phyloP scores from a whole-genome alignment of 1,284 basidiomycete species.

The Vanrija sp. region DNA sequence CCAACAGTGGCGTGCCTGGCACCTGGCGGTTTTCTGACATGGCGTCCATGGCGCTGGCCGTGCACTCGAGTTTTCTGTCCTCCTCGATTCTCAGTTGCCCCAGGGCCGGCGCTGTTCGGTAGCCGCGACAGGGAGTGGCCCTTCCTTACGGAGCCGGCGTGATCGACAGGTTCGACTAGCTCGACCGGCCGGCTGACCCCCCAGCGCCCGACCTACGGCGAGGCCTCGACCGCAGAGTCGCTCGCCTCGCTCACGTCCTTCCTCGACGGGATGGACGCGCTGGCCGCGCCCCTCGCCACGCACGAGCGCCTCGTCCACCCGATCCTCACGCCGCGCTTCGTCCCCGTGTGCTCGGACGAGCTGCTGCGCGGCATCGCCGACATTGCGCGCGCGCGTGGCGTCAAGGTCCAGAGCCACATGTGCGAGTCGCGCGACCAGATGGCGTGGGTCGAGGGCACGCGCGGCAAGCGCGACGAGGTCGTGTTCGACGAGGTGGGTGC shows the following conservation, averaged over 20 bases:
- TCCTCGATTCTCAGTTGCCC: too few species aligned
- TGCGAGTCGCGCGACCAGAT: conserved; percentile 71
- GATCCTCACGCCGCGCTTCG: conserved; percentile 76
- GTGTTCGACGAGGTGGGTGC: conserved; percentile 62
- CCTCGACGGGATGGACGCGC: conserved; percentile 53
- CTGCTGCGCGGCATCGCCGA: conserved; percentile 60
- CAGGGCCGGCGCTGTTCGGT: too few species aligned
- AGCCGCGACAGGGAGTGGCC: too few species aligned
- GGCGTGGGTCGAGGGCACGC: conserved; percentile 61
- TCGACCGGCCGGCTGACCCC: not conserved
- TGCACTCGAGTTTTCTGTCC: too few species aligned
- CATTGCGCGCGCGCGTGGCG: conserved; percentile 51
- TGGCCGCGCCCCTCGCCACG: conserved; percentile 50
- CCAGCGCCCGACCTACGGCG: conserved; percentile 65
- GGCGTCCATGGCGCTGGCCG: too few species aligned
- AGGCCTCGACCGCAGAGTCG: conserved; percentile 56
- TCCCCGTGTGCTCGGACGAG: conserved; percentile 70
- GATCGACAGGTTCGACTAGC: too few species aligned
- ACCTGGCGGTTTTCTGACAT: too few species aligned
- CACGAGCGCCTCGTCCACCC: conserved; percentile 62
- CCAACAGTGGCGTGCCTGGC: too few species aligned
- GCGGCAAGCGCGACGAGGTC: conserved; percentile 64
- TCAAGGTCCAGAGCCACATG: conserved; percentile 68
- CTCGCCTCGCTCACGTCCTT: conserved; percentile 58
- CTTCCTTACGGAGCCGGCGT: not conserved